These are phyloP conservation scores for Rubroboletus satanas DNA, from an alignment of 768 basidiomycete genomes.

Conservation along the genomic window DNA sequence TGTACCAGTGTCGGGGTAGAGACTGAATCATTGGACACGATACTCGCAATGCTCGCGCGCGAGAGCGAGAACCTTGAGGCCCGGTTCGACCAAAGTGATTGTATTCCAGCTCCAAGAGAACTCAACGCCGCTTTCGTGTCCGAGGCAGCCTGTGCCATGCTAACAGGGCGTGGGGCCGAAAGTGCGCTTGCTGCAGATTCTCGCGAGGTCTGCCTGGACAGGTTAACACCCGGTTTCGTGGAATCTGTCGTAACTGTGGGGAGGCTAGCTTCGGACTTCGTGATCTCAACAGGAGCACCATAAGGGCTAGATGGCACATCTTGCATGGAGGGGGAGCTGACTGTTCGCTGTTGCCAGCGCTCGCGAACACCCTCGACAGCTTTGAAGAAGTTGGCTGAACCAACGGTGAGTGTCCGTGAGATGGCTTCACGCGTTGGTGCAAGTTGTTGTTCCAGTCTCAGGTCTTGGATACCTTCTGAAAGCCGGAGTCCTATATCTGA, in stretches of 20 bases:
- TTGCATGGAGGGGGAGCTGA: constrained; percentile 24
- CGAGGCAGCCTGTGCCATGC: constrained; percentile 31
- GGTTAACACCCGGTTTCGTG: constrained; percentile 12
- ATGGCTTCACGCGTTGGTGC: constrained; percentile 90
- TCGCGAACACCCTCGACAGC: constrained; percentile 87
- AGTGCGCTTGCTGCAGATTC: constrained; percentile 19
- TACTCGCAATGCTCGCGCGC: constrained; percentile 26
- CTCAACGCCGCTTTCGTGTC: constrained; percentile 35
- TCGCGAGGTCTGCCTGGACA: constrained; percentile 22
- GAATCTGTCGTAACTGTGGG: constrained; percentile 9
- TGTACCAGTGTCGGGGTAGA: constrained; percentile 9
- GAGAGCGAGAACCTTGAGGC: constrained; percentile 38
- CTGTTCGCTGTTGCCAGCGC: constrained; percentile 53
- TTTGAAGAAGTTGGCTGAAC: constrained; percentile 80
- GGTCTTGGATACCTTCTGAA: constrained; percentile 89
- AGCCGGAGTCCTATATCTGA: constrained; percentile 90
- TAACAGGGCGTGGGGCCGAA: constrained; percentile 22
- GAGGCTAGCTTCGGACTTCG: constrained; percentile 26
- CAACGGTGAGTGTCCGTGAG: constrained; percentile 64
- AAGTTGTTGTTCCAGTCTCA: constrained; percentile 90
- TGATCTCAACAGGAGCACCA: constrained; percentile 27
- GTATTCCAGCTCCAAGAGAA: constrained; percentile 44
- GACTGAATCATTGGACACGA: constrained; percentile 22
- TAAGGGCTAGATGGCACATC: constrained; percentile 19
- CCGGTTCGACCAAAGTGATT: constrained; percentile 45